Percentiles rank a stretch among this genome's conserved stretches.
These are phyloP conservation scores for Fusarium globosum DNA, from an alignment of 2,329 filamentous ascomycete genomes.

Conservation along the genomic window DNA sequence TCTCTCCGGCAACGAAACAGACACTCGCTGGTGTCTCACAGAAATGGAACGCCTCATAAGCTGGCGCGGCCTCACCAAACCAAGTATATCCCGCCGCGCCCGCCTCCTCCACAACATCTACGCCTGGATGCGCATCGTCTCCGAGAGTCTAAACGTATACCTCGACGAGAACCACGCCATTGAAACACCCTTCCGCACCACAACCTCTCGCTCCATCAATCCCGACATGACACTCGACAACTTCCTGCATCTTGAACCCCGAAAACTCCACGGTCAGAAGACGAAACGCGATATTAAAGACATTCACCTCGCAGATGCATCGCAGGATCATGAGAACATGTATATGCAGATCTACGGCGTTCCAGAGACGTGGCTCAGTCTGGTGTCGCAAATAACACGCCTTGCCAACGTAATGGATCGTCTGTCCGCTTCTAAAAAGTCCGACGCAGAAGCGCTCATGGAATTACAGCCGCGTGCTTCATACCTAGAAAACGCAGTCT, in stretches of 20 bases:
- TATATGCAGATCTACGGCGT: conserved; percentile 42
- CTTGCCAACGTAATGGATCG: conserved; percentile 37
- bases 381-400: conserved; percentile 37
- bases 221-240: conserved; percentile 35
- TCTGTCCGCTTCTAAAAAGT: conserved; percentile 3
- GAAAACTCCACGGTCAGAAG: conserved; percentile 23
- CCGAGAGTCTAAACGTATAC: conserved; percentile 34
- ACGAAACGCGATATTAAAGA: conserved; percentile 29
- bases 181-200: conserved; percentile 10
- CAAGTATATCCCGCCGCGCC: conserved; percentile 34
- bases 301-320: conserved; percentile 29
- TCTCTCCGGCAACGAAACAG: conserved; percentile 30
- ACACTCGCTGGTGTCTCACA: conserved; percentile 34
- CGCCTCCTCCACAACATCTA: conserved; percentile 38
- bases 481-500: conserved; percentile 38
- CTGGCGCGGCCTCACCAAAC: conserved; percentile 35
- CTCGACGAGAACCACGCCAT: conserved; percentile 28
- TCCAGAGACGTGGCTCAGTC: conserved; percentile 39
- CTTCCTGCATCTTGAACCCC: conserved; percentile 35
- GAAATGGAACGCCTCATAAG: conserved; percentile 39
- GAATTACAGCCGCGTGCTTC: conserved; percentile 26
- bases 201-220: conserved; percentile 1
- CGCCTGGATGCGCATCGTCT: conserved; percentile 42
- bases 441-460: conserved; percentile 26
- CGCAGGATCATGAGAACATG: conserved; percentile 37